Evolutionary conservation across 202 grass and related monocot species (phyloP).

Genomic region (Brachypodium distachyon): DNA sequence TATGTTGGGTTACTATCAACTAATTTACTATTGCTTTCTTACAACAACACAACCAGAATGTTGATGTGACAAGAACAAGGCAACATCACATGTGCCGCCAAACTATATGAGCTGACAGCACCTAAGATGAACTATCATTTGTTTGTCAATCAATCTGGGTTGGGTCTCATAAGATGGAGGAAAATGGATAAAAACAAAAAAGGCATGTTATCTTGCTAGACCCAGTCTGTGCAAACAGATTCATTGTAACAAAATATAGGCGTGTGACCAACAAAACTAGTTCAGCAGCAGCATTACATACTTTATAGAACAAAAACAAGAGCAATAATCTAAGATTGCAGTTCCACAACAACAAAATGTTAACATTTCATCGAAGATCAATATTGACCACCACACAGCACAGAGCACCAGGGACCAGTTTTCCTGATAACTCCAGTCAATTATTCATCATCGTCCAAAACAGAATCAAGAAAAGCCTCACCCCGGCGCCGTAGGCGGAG

Average conservation of each 20-base stretch:
- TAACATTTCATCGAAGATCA: constrained; percentile 18
- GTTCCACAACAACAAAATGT: not conserved
- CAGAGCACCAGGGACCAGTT: constrained; percentile 14
- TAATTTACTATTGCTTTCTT: not conserved
- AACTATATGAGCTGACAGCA: not conserved
- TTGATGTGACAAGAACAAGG: not conserved
- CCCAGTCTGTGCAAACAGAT: not conserved
- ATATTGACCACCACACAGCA: not conserved
- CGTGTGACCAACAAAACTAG: not conserved
- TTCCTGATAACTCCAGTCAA: constrained; percentile 15
- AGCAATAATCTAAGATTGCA: constrained; percentile 12
- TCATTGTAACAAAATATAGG: not conserved
- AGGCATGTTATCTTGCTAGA: not conserved
- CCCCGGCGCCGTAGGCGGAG: not conserved
- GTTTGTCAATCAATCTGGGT: not conserved
- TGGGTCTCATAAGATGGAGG: not conserved
- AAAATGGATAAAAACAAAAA: not conserved
- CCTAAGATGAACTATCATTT: not conserved
- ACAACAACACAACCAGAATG: not conserved
- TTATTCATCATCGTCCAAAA: constrained; percentile 34
- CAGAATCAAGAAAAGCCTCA: constrained; percentile 9
- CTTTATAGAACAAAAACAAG: not conserved
- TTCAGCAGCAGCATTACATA: not conserved
- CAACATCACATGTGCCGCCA: not conserved
- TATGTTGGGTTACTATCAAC: not conserved